Base-by-base conservation (phyloP, 1,139 yeast species). In the Arxiozyma bovina region DNA sequence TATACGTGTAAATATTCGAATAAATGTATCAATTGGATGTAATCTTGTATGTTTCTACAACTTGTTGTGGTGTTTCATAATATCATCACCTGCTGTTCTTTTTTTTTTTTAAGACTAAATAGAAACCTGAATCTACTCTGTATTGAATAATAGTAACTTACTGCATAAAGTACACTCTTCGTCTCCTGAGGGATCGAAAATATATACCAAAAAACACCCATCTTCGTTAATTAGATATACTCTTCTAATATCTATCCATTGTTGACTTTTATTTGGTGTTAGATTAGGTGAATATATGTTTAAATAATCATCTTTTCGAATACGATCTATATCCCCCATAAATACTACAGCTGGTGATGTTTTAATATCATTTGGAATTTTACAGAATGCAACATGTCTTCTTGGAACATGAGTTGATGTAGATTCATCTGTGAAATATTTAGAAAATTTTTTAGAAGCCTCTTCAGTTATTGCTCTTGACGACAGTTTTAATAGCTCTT, bases 341-440 rank as follows among this genome's bases (percentile, higher is more conserved):
- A 43, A 20, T 9, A 59, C 56, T 18, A 59, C 52, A 20, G 57
- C 54, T 41, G 49, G 50, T 17, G 47, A 44, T 3, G 51, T 50
- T 11, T 53, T 51, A 1, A n/a, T 48, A 22, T 47, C 45, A 9
- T 84, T 77, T 17, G 93, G 94, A 23, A 91, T 82, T 67, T 89
- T 90, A 63, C 91, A 75, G 20, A 88, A 88, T 0, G 98, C 98
- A 77, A 91, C 91, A 66, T 90, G 96, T 55, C 99, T 77, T 22
- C 87, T 85, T 11, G 97, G 96, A 66, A 90, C 96, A 63, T 91
- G 74, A 58, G 90, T 84, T 3, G 95, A 88, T 1, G 93, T 55
- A 89, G 85, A 50, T 88, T 79, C 42, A 59, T 61, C 0, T 96
- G 96, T 48, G 90, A 74, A 61, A 84, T 87, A 50, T 18, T 45